A percentile compares a stretch with the other conserved stretches of the same genome.
Evolutionary conservation across 176 grass and related monocot genomes (phyloP).

Genomic region (Pharus latifolius): DNA sequence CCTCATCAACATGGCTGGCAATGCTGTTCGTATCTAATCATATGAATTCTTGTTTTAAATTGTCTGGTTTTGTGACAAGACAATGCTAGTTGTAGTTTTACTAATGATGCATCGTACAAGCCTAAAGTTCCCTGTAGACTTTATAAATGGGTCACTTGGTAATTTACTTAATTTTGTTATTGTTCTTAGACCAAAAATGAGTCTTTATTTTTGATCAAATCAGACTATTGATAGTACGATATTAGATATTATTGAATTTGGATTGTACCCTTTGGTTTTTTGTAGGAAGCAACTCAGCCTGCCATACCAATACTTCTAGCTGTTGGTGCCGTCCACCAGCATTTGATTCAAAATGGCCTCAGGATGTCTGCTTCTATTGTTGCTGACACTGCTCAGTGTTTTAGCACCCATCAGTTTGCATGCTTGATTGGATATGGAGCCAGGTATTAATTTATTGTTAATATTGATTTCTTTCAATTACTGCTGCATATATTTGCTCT

Average conservation of each 20-base stretch:
- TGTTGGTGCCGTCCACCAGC: conserved; percentile 95
- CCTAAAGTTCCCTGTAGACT: background rate
- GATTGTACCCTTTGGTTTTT: background rate
- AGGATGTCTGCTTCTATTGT: conserved; percentile 95
- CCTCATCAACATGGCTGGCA: background rate
- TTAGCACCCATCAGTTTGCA: conserved; percentile 98
- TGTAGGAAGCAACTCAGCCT: conserved; percentile 85
- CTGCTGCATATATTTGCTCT: conserved; percentile 6
- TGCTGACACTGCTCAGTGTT: conserved; percentile 98
- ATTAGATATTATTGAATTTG: background rate
- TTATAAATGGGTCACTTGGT: background rate
- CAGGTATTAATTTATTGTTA: conserved; percentile 43
- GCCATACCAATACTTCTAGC: conserved; percentile 96
- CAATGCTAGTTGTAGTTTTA: background rate
- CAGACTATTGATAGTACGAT: background rate
- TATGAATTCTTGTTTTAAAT: background rate
- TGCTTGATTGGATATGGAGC: conserved; percentile 99
- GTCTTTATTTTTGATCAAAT: background rate
- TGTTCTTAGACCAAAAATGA: background rate
- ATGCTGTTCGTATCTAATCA: conserved; percentile 4
- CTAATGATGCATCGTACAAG: background rate
- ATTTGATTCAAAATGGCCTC: conserved; percentile 99
- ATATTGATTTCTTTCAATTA: conserved; percentile 5
- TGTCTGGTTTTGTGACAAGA: background rate
- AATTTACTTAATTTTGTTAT: background rate